Conservation (phyloP, 176 grass and related monocot genomes). For the Raddia distichophylla region DNA sequence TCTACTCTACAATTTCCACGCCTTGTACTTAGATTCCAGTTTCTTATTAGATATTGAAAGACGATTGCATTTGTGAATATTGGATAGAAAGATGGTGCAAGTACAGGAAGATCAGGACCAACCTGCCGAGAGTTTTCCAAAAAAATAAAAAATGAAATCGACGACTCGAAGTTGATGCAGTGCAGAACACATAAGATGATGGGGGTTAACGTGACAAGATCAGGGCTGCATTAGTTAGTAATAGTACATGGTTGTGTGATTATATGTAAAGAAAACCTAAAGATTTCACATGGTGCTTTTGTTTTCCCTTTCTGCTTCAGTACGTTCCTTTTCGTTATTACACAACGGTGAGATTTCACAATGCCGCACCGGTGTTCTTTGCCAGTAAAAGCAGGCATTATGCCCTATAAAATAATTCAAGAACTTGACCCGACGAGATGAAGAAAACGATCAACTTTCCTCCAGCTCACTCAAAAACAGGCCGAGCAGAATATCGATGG, state of each 20-base stretch:
- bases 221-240: neutral
- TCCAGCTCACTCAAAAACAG: neutral
- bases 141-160: neutral
- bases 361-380: neutral
- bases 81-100: conserved; percentile 18
- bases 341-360: too few species aligned
- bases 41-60: conserved; percentile 14
- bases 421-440: neutral
- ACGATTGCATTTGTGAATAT: conserved; percentile 42
- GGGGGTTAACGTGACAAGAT: neutral
- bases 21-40: conserved; percentile 18
- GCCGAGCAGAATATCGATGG: neutral
- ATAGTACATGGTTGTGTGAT: neutral
- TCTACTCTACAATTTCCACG: conserved; percentile 3
- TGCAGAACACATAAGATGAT: neutral
- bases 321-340: neutral
- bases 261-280: neutral
- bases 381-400: neutral
- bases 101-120: conserved; percentile 1
- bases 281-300: neutral
- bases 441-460: neutral
- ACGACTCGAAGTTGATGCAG: neutral
- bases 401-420: neutral
- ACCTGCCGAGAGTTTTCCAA: conserved; percentile 2
- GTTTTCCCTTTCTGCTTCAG: neutral